phyloP scores from a whole-genome alignment of 768 basidiomycete species.

The Candolleomyces aberdarensis region DNA sequence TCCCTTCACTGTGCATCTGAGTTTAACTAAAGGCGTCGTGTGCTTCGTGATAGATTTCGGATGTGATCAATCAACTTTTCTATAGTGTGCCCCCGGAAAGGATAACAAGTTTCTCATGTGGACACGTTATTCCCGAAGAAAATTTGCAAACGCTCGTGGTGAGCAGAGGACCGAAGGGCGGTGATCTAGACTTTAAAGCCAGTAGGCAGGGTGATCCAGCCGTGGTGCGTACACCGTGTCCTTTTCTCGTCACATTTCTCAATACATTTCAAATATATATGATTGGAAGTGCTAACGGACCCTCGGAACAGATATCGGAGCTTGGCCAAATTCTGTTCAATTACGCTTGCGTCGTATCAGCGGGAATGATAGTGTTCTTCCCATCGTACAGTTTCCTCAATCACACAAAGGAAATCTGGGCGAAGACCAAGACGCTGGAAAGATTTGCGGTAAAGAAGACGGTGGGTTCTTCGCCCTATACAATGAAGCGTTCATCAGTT shows the following conservation, averaged over 20 bases:
- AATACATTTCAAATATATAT: neutral
- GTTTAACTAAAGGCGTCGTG: neutral
- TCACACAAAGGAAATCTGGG: slow-evolving; percentile 65
- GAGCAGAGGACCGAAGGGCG: slow-evolving; percentile 70
- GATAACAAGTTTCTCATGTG: slow-evolving; percentile 83
- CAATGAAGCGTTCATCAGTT: neutral
- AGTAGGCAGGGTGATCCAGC: slow-evolving; percentile 62
- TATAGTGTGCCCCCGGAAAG: slow-evolving; percentile 55
- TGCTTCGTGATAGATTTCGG: slow-evolving; percentile 67
- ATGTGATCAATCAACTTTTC: slow-evolving; percentile 81
- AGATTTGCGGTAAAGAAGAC: slow-evolving; percentile 72
- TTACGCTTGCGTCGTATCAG: slow-evolving; percentile 71
- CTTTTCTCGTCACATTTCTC: neutral
- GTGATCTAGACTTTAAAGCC: slow-evolving; percentile 78
- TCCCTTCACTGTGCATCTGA: neutral
- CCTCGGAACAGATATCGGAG: slow-evolving; percentile 60
- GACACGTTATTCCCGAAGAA: slow-evolving; percentile 82
- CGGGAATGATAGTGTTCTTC: slow-evolving; percentile 91
- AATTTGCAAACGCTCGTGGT: slow-evolving; percentile 78
- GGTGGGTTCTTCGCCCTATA: slow-evolving; percentile 34
- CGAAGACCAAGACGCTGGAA: slow-evolving; percentile 52
- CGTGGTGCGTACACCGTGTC: slow-evolving; percentile 45
- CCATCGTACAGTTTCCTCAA: slow-evolving; percentile 88
- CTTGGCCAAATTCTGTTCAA: slow-evolving; percentile 85
- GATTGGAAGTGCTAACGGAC: neutral